phyloP scores from a whole-genome alignment of 2,329 filamentous ascomycete species.

The Colletotrichum phormii region DNA sequence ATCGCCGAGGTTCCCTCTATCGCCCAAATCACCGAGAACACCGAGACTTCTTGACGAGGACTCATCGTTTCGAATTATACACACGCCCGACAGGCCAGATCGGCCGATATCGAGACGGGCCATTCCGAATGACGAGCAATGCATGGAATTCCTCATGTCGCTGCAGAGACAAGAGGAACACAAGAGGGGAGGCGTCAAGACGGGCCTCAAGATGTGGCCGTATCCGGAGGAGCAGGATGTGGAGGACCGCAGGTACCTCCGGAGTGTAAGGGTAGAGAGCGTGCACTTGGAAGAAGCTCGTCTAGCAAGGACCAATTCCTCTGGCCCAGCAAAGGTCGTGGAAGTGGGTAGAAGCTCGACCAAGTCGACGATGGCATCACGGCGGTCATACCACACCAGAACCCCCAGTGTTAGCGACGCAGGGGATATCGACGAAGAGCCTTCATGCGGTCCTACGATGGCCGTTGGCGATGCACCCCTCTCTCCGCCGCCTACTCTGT shows the following conservation, averaged over 20 bases:
- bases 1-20: not conserved
- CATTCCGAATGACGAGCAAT: slow-evolving; percentile 37
- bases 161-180: slow-evolving; percentile 32
- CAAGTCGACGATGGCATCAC: slow-evolving; percentile 19
- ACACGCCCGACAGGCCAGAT: slow-evolving; percentile 36
- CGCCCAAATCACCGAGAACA: not conserved
- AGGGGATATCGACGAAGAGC: not conserved
- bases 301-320: slow-evolving; percentile 31
- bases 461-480: not conserved
- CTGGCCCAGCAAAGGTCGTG: slow-evolving; percentile 28
- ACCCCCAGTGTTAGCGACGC: slow-evolving; percentile 8
- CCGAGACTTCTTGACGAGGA: not conserved
- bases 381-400: not conserved
- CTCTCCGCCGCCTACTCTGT: slow-evolving; percentile 24
- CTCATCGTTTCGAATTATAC: slow-evolving; percentile 25
- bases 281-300: slow-evolving; percentile 31
- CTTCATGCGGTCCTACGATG: not conserved
- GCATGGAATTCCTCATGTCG: slow-evolving; percentile 37
- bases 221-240: slow-evolving; percentile 20
- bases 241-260: slow-evolving; percentile 17
- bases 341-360: slow-evolving; percentile 32
- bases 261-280: slow-evolving; percentile 28
- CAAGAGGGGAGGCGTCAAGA: slow-evolving; percentile 19
- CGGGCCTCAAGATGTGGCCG: slow-evolving; percentile 24
- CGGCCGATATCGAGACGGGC: slow-evolving; percentile 30